phyloP scores from a whole-genome alignment of 169 alveolate genomes.

The Babesia divergens region DNA sequence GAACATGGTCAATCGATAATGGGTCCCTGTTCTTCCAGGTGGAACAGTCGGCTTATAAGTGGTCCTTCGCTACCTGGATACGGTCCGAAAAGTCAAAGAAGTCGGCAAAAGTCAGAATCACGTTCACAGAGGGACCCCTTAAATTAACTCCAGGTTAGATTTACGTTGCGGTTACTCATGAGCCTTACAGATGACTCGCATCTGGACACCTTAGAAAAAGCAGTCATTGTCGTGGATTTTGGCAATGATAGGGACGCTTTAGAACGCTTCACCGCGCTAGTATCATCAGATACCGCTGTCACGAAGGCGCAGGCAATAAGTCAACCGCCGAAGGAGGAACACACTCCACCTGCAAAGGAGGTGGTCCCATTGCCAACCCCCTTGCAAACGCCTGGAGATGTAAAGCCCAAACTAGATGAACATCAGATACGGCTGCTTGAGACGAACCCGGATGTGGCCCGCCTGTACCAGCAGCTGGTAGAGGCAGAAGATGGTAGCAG shows the following conservation, averaged over 20 bases:
- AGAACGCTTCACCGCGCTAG: slow-evolving; percentile 30
- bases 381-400: background rate
- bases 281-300: slow-evolving; percentile 15
- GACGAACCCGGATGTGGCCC: background rate
- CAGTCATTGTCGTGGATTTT: slow-evolving; percentile 56
- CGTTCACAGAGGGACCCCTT: slow-evolving; percentile 57
- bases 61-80: slow-evolving; percentile 71
- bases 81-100: slow-evolving; percentile 74
- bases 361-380: background rate
- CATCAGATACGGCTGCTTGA: slow-evolving; percentile 20
- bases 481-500: slow-evolving; percentile 11
- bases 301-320: slow-evolving; percentile 9
- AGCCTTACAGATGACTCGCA: slow-evolving; percentile 14
- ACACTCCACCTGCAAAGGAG: background rate
- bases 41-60: slow-evolving; percentile 10
- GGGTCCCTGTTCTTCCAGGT: slow-evolving; percentile 24
- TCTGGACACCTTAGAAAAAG: slow-evolving; percentile 32
- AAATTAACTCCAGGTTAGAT: slow-evolving; percentile 36
- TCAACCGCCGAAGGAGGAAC: background rate
- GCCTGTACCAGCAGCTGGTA: slow-evolving; percentile 41
- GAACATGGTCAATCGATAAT: slow-evolving; percentile 30
- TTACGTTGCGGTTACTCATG: background rate
- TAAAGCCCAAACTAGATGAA: background rate
- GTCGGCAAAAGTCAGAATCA: slow-evolving; percentile 68
- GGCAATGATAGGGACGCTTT: slow-evolving; percentile 39